Percentiles rank a stretch among this genome's conserved stretches.
Conservation (phyloP, 495 filamentous ascomycete genomes). For the Corynascus novoguineensis region DNA sequence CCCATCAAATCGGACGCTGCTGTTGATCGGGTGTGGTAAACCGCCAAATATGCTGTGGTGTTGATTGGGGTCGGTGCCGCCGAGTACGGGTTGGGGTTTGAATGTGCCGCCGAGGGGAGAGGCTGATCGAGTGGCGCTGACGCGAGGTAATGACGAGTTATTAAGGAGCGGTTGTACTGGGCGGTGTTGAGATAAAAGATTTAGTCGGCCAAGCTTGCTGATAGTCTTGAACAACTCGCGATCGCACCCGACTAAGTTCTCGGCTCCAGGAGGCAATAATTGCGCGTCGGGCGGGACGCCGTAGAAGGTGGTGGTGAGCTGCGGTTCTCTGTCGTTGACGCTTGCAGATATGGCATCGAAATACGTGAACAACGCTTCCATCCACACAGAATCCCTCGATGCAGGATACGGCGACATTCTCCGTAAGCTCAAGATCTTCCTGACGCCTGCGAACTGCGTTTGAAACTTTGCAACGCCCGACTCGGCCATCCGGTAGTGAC, state of each 20-base stretch:
- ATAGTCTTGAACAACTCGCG: conserved; percentile 72
- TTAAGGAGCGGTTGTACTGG: conserved; percentile 40
- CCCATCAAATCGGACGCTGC: conserved; percentile 50
- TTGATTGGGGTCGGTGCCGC: conserved; percentile 11
- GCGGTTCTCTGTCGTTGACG: conserved; percentile 87
- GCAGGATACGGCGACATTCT: conserved; percentile 60
- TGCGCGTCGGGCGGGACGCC: conserved; percentile 65
- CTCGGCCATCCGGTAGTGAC: conserved; percentile 90
- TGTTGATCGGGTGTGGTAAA: conserved; percentile 22
- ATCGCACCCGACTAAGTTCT: conserved; percentile 87
- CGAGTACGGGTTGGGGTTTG: conserved; percentile 36
- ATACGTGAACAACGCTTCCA: conserved; percentile 94
- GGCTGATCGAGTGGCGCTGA: conserved; percentile 14
- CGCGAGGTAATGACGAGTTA: conserved; percentile 26
- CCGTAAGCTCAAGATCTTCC: conserved; percentile 81
- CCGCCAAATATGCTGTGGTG: conserved; percentile 22
- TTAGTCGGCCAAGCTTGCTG: conserved; percentile 73
- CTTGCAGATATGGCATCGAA: conserved; percentile 91
- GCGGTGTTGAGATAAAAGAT: conserved; percentile 78
- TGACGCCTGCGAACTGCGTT: conserved; percentile 89
- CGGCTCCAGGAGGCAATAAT: conserved; percentile 49
- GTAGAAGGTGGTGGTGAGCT: conserved; percentile 63
- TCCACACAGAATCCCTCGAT: conserved; percentile 69
- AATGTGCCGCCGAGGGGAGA: conserved; percentile 46
- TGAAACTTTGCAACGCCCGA: conserved; percentile 87